phyloP scores from a whole-genome alignment of 164 flowering plant genomes.

The Tinospora cordifolia region DNA sequence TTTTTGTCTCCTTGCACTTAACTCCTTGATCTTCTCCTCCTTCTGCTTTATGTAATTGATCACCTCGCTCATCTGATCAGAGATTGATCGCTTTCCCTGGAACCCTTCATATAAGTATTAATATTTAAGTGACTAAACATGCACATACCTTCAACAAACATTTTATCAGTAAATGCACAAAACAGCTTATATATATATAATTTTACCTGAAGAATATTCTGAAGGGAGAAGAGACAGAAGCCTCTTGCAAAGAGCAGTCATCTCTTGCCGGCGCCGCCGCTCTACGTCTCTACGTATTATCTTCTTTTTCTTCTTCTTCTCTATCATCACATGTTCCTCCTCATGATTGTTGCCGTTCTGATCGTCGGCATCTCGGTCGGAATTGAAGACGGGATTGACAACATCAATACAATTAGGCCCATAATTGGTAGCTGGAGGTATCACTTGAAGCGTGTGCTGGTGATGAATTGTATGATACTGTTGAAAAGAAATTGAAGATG shows the following conservation, averaged over 20 bases:
- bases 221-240: constrained; percentile 9
- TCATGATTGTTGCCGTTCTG: background rate
- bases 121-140: constrained; percentile 7
- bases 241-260: background rate
- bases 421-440: background rate
- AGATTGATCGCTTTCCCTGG: constrained; percentile 38
- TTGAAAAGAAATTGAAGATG: constrained; percentile 3
- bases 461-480: constrained; percentile 8
- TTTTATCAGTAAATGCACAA: background rate
- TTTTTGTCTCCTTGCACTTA: constrained; percentile 25
- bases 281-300: constrained; percentile 9
- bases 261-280: constrained; percentile 9
- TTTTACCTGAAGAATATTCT: constrained; percentile 10
- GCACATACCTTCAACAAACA: background rate
- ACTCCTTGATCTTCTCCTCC: constrained; percentile 25
- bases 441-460: background rate
- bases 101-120: background rate
- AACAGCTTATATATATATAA: background rate
- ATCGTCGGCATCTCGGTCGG: background rate
- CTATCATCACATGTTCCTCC: too few relatives aligned
- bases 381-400: background rate
- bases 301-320: constrained; percentile 7
- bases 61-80: constrained; percentile 34
- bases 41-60: constrained; percentile 31
- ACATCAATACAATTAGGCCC: background rate